Conservation (phyloP, 441 rosid species). For the Jatropha multifida region DNA sequence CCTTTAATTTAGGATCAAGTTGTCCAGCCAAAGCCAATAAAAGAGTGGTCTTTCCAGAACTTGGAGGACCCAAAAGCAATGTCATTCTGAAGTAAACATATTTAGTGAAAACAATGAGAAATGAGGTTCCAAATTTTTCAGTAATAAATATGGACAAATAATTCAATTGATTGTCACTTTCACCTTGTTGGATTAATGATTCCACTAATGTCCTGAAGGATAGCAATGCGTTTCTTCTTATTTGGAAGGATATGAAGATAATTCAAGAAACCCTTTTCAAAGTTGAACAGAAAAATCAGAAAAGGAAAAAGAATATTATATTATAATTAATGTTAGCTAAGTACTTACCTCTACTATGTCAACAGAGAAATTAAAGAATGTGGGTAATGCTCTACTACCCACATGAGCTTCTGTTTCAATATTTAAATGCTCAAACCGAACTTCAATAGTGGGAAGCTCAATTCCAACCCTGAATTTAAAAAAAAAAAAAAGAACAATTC, state of each 20-base stretch:
- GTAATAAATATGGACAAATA: neutral
- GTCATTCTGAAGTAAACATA: constrained; percentile 37
- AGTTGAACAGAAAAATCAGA: neutral
- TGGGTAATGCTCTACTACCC: constrained; percentile 74
- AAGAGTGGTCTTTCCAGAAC: constrained; percentile 35
- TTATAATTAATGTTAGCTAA: neutral
- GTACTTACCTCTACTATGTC: constrained; percentile 45
- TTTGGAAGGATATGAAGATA: constrained; percentile 50
- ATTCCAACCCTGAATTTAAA: constrained; percentile 51
- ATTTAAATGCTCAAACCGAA: constrained; percentile 63
- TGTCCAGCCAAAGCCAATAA: constrained; percentile 36
- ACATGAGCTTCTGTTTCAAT: constrained; percentile 61
- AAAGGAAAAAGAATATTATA: neutral
- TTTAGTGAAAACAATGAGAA: neutral
- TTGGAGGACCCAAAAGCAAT: constrained; percentile 45
- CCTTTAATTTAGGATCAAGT: constrained; percentile 30
- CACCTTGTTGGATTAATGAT: constrained; percentile 67
- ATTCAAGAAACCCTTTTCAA: constrained; percentile 45
- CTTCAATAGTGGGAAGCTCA: constrained; percentile 63
- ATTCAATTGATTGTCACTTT: neutral
- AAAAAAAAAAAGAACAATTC: neutral
- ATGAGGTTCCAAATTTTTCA: neutral
- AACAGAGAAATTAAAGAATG: constrained; percentile 45
- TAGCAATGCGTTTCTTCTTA: constrained; percentile 51
- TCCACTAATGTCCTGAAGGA: constrained; percentile 72